Evolutionary conservation across 1,284 basidiomycete genomes (phyloP), one percentile per base, ranked within the genome.

Genomic region (Xanthoconium separans): DNA sequence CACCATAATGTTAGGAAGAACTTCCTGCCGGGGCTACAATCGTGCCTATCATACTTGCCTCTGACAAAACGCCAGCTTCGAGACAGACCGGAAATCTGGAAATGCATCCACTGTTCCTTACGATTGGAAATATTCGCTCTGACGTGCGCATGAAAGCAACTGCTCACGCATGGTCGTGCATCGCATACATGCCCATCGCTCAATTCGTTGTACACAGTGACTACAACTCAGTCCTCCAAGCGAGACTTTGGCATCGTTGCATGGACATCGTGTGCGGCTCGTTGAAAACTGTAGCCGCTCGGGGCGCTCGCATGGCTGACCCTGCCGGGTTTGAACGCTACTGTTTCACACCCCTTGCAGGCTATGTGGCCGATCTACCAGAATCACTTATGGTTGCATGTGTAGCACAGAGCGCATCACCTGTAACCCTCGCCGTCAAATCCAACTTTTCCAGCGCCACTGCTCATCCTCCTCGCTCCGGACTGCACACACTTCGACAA

Each of bases 71-170:
- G 0, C 47, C 51, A 0, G 24, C 62, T 1, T 58, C 34, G 0
- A 11, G 30, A 0, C 42, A 50, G 1, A 44, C 55, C 3, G 51
- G 60, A 1, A 7, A 8, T 0, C 15, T 51, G 0, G 44, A 59
- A 22, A 61, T 61, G 50, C 53, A 61, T 2, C 59, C 29, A 0
- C 2, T 51, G 0, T 61, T 61, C 22, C 7, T 61, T 0, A 49
- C 50, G 0, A 50, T 49, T 2, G 50, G 39, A 0, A 61, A 61
- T 6, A 61, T 61, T 8, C 18, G 37, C 1, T 40, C 39, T 0
- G 39, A 53, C 4, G n/a, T 58, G 0, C 12, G 24, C 1, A 62
- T 61, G 57, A 46, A 53, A 13, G 52, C 57, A 0, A 59, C 49
- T 0, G 6, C 16, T 0, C 50, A 61, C 16, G 44, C 54, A 0